These are phyloP conservation scores for Sugiyamaella grinbergsii DNA, from an alignment of 1,139 yeast genomes.

Conservation along the genomic window DNA sequence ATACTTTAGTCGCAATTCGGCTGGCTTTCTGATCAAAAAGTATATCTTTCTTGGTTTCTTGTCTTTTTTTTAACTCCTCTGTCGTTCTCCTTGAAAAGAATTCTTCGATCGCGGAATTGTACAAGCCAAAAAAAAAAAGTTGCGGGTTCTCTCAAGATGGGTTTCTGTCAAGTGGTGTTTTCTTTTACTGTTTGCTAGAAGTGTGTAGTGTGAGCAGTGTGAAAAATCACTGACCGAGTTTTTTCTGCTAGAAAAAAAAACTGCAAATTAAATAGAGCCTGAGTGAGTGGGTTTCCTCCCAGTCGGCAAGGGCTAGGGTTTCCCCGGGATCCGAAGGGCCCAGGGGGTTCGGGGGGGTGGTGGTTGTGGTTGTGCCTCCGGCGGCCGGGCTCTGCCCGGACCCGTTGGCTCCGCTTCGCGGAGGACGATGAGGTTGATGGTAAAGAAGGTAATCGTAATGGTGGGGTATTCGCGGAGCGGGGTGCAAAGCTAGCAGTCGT, in stretches of 20 bases:
- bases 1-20: too few relatives aligned
- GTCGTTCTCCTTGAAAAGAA: neutral
- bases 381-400: constrained; percentile 6
- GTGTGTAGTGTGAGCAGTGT: constrained; percentile 1
- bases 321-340: neutral
- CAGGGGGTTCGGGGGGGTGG: neutral
- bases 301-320: constrained; percentile 7
- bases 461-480: neutral
- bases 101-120: neutral
- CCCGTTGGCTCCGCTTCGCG: constrained; percentile 3
- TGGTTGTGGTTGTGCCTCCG: neutral
- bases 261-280: constrained; percentile 13
- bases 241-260: constrained; percentile 15
- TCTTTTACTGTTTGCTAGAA: neutral
- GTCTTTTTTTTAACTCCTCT: neutral
- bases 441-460: too few relatives aligned
- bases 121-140: neutral
- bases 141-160: neutral
- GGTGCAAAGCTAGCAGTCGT: too few relatives aligned
- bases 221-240: constrained; percentile 5
- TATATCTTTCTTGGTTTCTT: too few relatives aligned
- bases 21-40: neutral
- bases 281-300: constrained; percentile 19
- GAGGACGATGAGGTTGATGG: too few relatives aligned
- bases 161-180: neutral